Evolutionary conservation across 2,329 filamentous ascomycete species (phyloP), one percentile per base, ranked within the genome.

Genomic region (Madurella mycetomatis): DNA sequence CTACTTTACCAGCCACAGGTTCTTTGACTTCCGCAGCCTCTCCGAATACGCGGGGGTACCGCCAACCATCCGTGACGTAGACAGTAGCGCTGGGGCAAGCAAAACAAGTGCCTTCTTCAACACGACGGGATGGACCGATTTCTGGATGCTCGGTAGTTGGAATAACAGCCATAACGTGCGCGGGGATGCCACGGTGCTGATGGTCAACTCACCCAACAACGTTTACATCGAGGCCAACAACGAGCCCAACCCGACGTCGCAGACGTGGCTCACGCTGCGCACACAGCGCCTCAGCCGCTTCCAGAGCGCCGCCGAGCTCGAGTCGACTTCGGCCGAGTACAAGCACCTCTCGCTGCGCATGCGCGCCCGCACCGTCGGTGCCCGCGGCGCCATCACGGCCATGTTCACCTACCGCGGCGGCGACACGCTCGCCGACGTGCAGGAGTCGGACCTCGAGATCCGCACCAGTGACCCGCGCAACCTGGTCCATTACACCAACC

Each of bases 401-500:
- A 69, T 81, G 62, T 82, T 82, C 67, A 80, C 77, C 4, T 82
- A 80, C 65, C 69, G 70, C 18, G 67, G 72, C 53, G 62, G 61
- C 4, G 64, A 66, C 13, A 64, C 70, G 5, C 67, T 73, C 4
- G 65, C 67, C 3, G 53, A 68, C 16, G 70, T 80, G 13, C 76
- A 80, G 56, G 79, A 81, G 63, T 72, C 77, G 4, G 78, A 82
- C 60, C 68, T 82, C 25, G 79, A 82, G 66, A 70, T 81, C 47
- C 69, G 79, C 47, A 81, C 79, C 2, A 64, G 67, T 25, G 76
- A 77, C 53, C 72, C 74, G 1, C 67, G 63, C 19, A 61, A 74
- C 53, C 67, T 67, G 39, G 67, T 81, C 39, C 76, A 80, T 56
- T 85, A 82, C 67, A 84, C 82, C 13, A 85, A 85, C 64, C 82